phyloP scores from a whole-genome alignment of 805 yeast genomes.

The Metschnikowia corniflorae region DNA sequence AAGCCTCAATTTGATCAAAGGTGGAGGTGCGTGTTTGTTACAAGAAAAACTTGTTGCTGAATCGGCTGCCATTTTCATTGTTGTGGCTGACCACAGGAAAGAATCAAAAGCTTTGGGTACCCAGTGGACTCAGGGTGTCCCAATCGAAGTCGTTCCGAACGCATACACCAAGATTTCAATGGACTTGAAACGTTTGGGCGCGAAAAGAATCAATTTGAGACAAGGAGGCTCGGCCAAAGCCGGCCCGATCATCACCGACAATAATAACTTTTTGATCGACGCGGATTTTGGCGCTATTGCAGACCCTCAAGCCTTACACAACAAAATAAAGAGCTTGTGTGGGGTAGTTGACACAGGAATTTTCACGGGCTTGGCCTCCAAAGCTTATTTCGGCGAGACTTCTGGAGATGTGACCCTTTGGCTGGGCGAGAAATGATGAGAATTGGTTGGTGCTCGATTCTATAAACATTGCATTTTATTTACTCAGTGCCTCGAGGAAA shows the following conservation, averaged over 20 bases:
- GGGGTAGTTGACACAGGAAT: slow-evolving; percentile 98
- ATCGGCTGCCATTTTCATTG: slow-evolving; percentile 68
- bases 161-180: slow-evolving; percentile 73
- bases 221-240: slow-evolving; percentile 92
- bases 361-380: slow-evolving; percentile 68
- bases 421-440: background rate
- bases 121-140: slow-evolving; percentile 86
- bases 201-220: slow-evolving; percentile 61
- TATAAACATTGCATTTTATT: too few species aligned
- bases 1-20: slow-evolving; percentile 81
- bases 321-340: slow-evolving; percentile 64
- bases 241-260: slow-evolving; percentile 95
- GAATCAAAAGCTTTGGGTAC: slow-evolving; percentile 70
- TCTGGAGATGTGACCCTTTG: slow-evolving; percentile 50
- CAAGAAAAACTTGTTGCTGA: slow-evolving; percentile 94
- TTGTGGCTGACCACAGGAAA: slow-evolving; percentile 92
- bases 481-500: too few species aligned
- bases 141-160: slow-evolving; percentile 90
- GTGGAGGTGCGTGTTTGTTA: slow-evolving; percentile 97
- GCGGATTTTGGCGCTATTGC: slow-evolving; percentile 83
- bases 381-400: slow-evolving; percentile 85
- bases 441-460: background rate
- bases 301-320: slow-evolving; percentile 51
- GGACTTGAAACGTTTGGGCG: slow-evolving; percentile 64
- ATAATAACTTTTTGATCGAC: slow-evolving; percentile 88